Percentiles rank a stretch among this genome's conserved stretches.
Evolutionary conservation across 352 stramenopile genomes (phyloP).

Genomic region (Lagenidium giganteum): DNA sequence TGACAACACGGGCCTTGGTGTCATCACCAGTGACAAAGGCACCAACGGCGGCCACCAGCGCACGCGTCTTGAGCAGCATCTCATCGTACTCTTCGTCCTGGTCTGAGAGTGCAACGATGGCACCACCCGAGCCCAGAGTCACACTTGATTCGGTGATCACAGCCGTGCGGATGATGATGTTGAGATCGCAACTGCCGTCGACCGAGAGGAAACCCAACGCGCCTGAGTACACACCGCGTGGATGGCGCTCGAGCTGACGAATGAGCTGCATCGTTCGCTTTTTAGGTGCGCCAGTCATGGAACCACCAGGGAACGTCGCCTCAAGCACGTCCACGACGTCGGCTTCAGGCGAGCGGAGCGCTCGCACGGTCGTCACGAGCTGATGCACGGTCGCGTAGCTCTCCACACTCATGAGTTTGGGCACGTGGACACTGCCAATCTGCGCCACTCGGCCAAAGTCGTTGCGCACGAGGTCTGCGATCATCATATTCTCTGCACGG

Average conservation of each 20-base stretch:
- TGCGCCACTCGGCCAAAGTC: constrained; percentile 93
- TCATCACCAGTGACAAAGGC: constrained; percentile 49
- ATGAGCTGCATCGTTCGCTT: constrained; percentile 96
- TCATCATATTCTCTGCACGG: constrained; percentile 98
- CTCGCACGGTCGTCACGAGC: constrained; percentile 94
- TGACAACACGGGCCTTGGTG: constrained; percentile 23
- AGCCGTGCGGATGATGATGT: constrained; percentile 97
- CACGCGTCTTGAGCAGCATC: constrained; percentile 88
- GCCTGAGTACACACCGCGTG: constrained; percentile 95
- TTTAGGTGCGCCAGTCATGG: constrained; percentile 98
- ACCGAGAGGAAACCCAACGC: constrained; percentile 93
- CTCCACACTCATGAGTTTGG: constrained; percentile 93
- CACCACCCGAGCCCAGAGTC: constrained; percentile 92
- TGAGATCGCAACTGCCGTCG: constrained; percentile 95
- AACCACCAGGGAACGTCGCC: constrained; percentile 95
- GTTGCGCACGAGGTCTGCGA: constrained; percentile 95
- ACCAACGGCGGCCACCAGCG: constrained; percentile 56
- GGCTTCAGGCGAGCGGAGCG: constrained; percentile 35
- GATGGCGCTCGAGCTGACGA: constrained; percentile 82
- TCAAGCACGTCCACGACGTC: constrained; percentile 89
- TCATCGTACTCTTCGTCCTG: constrained; percentile 92
- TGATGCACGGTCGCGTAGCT: constrained; percentile 97
- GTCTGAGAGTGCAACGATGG: constrained; percentile 94
- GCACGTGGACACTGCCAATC: constrained; percentile 89
- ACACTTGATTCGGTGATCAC: constrained; percentile 79